Base-by-base conservation (phyloP, 257 asterid species). In the Nicotiana otophora region DNA sequence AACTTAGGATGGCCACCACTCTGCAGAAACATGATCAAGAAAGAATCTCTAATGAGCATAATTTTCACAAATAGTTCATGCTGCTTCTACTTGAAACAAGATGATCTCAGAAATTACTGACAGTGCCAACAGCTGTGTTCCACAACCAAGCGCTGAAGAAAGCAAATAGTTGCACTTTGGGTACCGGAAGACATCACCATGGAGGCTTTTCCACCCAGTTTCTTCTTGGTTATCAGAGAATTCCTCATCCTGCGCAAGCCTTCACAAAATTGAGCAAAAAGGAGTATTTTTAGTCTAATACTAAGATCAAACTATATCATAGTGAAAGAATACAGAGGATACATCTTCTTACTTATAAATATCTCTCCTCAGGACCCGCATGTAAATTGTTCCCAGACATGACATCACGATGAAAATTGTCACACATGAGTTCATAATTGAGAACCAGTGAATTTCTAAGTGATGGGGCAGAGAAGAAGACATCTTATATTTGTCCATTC, bases 141-240 rank as follows among this genome's bases (percentile, higher is more conserved):
- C 85, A 84, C 61, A 74, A 54, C 85, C 87, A 84, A 84, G 83
- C 7, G 80, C 79, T 28, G 87, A 81, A 12, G 87, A 84, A 54
- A 84, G 77, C 57, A 84, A 53, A 31, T 81, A 65, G 61, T 84
- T 81, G 80, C 61, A 58, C 74, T 84, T 51, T 69, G 87, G 87
- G 70, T 63, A 84, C 66, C 87, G 67, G 63, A 84, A 84, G 19
- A 81, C 87, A 84, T 84, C 87, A 65, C 87, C 87, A 30, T 84
- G 87, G 78, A 84, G 82, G 72, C 82, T 74, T 33, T 84, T 81
- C 87, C 87, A 84, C 33, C 87, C 84, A 80, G 84, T 80, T 74
- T 84, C 87, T 81, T 85, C 87, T 68, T 78, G 83, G 15, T 85
- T 83, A 68, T 77, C 87, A 4, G 53, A 63, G 10, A 65, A 39